Evolutionary conservation across 106 monocot species (phyloP), one percentile per base, ranked within the genome.

Genomic region (Apostasia ramifera): DNA sequence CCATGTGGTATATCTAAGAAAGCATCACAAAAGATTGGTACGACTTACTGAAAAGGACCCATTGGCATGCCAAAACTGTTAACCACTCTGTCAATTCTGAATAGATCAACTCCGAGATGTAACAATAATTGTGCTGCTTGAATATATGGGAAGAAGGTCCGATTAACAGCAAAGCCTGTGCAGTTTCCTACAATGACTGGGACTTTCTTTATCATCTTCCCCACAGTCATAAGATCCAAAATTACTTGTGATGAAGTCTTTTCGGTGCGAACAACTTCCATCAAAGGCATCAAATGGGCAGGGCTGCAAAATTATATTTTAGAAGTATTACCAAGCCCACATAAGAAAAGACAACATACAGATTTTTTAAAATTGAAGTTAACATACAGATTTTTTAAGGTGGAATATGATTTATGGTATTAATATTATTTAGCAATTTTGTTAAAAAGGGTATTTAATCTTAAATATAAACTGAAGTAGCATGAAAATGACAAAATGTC

Each of bases 111-210:
- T 10, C 93, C 93, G 11, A 93, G 77, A 81, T 79, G 63, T 61
- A 78, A 74, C 67, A 93, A 64, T n/a, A 93, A 48, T 8, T 77
- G 77, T 47, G 93, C 77, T 12, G 63, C 79, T 78, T 93, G 93
- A 41, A 42, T 70, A 64, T 93, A 93, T 10, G 93, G 93, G 51
- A 93, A 93, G 74, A 93, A 93, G 11, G 89, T 86, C 40, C 93
- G 86, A 44, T 93, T 93, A 38, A 93, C 86, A 61, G 93, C 93
- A 80, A 93, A 93, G 40, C 89, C 93, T 44, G 89, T 89, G 76
- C 93, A 93, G 71, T 93, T 93, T 61, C 93, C 80, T 57, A 93
- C 93, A 14, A 93, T 84, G 55, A 93, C 81, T 75, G 93, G 93
- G 43, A 89, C 84, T 66, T 93, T 93, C 79, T 93, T 93, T 63